Base-by-base conservation (phyloP, 371 early-diverging fungal genomes). In the Chytridiales sp. region DNA sequence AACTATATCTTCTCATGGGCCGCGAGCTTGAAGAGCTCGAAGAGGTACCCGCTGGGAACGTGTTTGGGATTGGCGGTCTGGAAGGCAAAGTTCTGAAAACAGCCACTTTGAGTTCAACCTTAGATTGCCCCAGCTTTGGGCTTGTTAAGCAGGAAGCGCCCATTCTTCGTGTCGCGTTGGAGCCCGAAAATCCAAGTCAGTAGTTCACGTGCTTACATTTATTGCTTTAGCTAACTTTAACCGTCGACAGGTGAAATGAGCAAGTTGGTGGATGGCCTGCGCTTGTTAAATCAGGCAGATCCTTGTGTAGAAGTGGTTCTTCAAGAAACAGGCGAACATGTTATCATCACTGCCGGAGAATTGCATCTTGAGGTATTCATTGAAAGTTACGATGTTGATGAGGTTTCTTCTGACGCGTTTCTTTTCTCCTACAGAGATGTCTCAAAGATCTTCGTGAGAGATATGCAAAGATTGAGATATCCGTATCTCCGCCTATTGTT, bases 241-340 rank as follows among this genome's bases (percentile, higher is more conserved):
- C 47, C 8, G 27, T 55, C 41, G 27, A 31, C n/a, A 78, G 81
- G 85, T 6, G 87, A 97, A 56, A 90, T 97, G 87, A 67, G 78
- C 26, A 85, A 90, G 61, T 81, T 98, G 15, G 85, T 86, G 2
- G 84, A 86, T 29, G 99, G 99, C 0, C 75, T 98, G 9, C 86
- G 81, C 47, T 70, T 95, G 21, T 73, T 98, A 42, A 94, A 94
- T 65, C 93, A 90, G 62, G 89, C 97, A 1, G 99, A 98, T 67
- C 93, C 97, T 1, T 86, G 90, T 47, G 98, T 94, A 1, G 89
- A 95, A 66, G 90, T 97, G 6, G 60, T 89, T 57, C 62, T 90
- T 3, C 94, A 96, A 70, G 90, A 90, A 56, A 95, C 94, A 0
- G 99, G 99, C 22, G 99, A 99, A 73, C 93, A 94, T 67, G 92